Evolutionary conservation across 2,329 filamentous ascomycete species (phyloP).

Genomic region (Ophiostoma perfectum): DNA sequence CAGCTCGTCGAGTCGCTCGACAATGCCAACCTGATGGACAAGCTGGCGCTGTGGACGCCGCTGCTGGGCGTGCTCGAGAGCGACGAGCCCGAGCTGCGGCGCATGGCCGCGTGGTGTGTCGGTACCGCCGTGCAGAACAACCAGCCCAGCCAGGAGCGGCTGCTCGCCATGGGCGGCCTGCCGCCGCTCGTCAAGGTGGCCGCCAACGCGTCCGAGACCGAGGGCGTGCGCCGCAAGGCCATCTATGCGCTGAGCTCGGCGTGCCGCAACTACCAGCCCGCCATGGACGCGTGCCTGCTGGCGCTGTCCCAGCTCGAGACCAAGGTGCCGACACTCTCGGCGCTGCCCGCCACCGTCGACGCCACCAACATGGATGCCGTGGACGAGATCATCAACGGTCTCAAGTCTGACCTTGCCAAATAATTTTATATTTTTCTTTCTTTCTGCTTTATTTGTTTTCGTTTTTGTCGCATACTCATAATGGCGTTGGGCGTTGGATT

Average conservation of each 20-base stretch:
- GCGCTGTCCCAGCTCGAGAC: constrained; percentile 40
- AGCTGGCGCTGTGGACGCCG: constrained; percentile 74
- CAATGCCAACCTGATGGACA: constrained; percentile 91
- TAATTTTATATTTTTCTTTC: background rate
- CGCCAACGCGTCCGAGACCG: constrained; percentile 52
- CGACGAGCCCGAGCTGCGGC: constrained; percentile 65
- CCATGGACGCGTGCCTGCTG: constrained; percentile 62
- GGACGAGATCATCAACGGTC: constrained; percentile 63
- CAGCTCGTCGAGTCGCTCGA: constrained; percentile 87
- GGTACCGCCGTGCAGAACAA: constrained; percentile 98
- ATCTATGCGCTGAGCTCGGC: constrained; percentile 82
- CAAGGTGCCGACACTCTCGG: constrained; percentile 40
- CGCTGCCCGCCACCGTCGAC: constrained; percentile 60
- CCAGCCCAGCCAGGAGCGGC: constrained; percentile 70
- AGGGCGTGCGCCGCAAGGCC: constrained; percentile 70
- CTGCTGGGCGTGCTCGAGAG: constrained; percentile 65
- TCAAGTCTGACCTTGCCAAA: constrained; percentile 48
- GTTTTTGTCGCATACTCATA: constrained; percentile 19
- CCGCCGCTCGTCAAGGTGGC: constrained; percentile 62
- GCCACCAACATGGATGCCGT: constrained; percentile 83
- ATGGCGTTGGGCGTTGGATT: background rate
- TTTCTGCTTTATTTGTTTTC: constrained; percentile 8
- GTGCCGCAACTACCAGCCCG: constrained; percentile 83
- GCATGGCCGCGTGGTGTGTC: constrained; percentile 89
- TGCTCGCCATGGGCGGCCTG: constrained; percentile 60